phyloP scores from a whole-genome alignment of 2,329 filamentous ascomycete genomes.

The Acrodontium crateriforme region DNA sequence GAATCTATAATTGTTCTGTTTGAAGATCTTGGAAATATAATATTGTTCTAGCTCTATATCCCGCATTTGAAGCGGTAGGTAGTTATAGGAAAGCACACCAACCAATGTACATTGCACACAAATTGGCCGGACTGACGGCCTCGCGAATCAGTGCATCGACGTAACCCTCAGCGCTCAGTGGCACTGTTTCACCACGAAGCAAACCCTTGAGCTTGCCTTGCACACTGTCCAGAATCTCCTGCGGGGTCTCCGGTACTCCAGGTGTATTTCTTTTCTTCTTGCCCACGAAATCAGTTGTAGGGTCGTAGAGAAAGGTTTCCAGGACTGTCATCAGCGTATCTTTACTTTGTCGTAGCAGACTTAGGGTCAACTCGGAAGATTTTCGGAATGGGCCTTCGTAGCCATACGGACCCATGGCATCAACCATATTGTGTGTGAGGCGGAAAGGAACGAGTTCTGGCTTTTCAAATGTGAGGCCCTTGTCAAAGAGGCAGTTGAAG shows the following conservation, averaged over 20 bases:
- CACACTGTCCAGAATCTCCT: slow-evolving; percentile 80
- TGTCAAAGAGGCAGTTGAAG: slow-evolving; percentile 99
- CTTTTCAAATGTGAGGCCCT: slow-evolving; percentile 87
- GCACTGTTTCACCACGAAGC: slow-evolving; percentile 75
- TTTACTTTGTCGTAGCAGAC: slow-evolving; percentile 75
- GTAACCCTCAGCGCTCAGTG: slow-evolving; percentile 87
- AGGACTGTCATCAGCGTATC: slow-evolving; percentile 96
- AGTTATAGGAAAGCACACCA: slow-evolving; percentile 64
- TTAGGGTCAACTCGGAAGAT: slow-evolving; percentile 77
- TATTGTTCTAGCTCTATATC: no score
- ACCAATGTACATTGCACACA: slow-evolving; percentile 93
- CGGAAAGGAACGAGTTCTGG: slow-evolving; percentile 93
- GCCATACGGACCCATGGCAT: slow-evolving; percentile 89
- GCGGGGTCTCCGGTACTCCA: slow-evolving; percentile 51
- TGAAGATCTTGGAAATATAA: no score
- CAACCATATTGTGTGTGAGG: slow-evolving; percentile 95
- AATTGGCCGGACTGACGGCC: slow-evolving; percentile 64
- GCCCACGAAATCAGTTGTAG: slow-evolving; percentile 81
- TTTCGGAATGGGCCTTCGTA: slow-evolving; percentile 85
- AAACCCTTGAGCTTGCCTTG: slow-evolving; percentile 74
- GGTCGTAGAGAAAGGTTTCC: slow-evolving; percentile 94
- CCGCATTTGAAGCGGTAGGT: no score
- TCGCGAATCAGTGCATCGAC: slow-evolving; percentile 89
- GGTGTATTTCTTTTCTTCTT: slow-evolving; percentile 41
- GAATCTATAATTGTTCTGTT: no score